A percentile compares a stretch with the other conserved stretches of the same genome.
Evolutionary conservation across 2,329 filamentous ascomycete species (phyloP).

Genomic region (Ophiosphaerella herpotricha): DNA sequence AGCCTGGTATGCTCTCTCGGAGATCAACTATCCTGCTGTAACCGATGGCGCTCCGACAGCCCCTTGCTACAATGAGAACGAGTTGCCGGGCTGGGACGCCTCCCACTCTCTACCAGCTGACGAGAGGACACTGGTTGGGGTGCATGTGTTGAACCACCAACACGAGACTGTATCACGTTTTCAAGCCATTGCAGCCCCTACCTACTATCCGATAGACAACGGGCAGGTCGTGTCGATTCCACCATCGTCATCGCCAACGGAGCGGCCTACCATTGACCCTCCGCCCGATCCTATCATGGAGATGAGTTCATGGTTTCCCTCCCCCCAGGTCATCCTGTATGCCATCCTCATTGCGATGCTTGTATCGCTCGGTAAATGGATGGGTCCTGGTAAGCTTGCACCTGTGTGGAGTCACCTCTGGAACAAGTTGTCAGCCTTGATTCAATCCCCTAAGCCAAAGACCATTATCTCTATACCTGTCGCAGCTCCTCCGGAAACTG

Average conservation of each 20-base stretch:
- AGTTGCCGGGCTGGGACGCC: slow-evolving; percentile 32
- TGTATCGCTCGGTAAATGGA: slow-evolving; percentile 7
- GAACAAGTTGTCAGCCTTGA: slow-evolving; percentile 4
- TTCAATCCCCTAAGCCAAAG: slow-evolving; percentile 16
- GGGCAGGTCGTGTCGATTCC: slow-evolving; percentile 25
- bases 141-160: slow-evolving; percentile 43
- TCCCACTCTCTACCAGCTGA: slow-evolving; percentile 33
- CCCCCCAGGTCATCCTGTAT: not conserved
- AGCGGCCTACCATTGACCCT: slow-evolving; percentile 26
- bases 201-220: slow-evolving; percentile 23
- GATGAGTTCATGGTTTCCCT: slow-evolving; percentile 4
- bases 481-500: slow-evolving; percentile 5
- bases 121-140: slow-evolving; percentile 44
- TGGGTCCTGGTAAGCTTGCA: slow-evolving; percentile 14
- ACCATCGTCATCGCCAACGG: slow-evolving; percentile 23
- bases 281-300: slow-evolving; percentile 22
- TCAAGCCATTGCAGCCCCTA: slow-evolving; percentile 33
- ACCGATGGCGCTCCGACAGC: slow-evolving; percentile 68
- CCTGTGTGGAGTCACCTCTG: slow-evolving; percentile 19
- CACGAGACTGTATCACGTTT: slow-evolving; percentile 26
- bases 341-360: slow-evolving; percentile 12
- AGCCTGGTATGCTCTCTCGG: slow-evolving; percentile 93
- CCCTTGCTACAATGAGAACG: slow-evolving; percentile 55
- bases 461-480: slow-evolving; percentile 11
- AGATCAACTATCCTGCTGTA: slow-evolving; percentile 81